Percentiles rank a stretch among this genome's conserved stretches.
Conservation (phyloP, 2,329 filamentous ascomycete species). For the Aspergillus awamori region DNA sequence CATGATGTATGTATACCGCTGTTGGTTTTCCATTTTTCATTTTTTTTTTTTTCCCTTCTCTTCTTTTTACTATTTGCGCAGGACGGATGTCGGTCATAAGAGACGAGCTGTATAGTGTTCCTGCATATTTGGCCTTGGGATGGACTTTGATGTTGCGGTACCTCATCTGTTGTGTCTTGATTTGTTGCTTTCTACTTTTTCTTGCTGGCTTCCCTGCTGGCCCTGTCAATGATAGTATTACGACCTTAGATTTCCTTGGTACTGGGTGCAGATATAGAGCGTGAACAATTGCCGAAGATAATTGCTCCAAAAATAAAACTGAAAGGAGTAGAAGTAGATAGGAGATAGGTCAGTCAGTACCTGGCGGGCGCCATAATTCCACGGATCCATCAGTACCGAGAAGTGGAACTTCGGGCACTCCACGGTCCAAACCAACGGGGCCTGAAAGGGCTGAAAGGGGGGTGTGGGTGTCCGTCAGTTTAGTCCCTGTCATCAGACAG, state of each 20-base stretch:
- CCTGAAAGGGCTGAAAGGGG: background rate
- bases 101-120: slow-evolving; percentile 28
- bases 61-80: slow-evolving; percentile 6
- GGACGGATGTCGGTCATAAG: slow-evolving; percentile 13
- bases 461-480: too few relatives aligned
- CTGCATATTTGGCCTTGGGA: slow-evolving; percentile 19
- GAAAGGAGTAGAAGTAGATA: too few relatives aligned
- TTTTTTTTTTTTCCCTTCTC: too few relatives aligned
- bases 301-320: background rate
- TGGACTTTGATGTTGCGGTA: slow-evolving; percentile 14
- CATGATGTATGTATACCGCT: slow-evolving; percentile 43
- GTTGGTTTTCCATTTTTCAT: slow-evolving; percentile 14
- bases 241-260: background rate
- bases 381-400: background rate
- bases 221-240: slow-evolving; percentile 1
- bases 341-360: background rate
- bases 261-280: background rate
- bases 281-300: background rate
- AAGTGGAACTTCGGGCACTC: slow-evolving; percentile 1
- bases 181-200: background rate
- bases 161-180: slow-evolving; percentile 11
- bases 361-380: background rate
- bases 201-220: background rate
- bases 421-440: background rate
- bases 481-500: background rate